Evolutionary conservation across 1,284 basidiomycete genomes (phyloP).

Genomic region (Rugiboletus extremiorientalis): DNA sequence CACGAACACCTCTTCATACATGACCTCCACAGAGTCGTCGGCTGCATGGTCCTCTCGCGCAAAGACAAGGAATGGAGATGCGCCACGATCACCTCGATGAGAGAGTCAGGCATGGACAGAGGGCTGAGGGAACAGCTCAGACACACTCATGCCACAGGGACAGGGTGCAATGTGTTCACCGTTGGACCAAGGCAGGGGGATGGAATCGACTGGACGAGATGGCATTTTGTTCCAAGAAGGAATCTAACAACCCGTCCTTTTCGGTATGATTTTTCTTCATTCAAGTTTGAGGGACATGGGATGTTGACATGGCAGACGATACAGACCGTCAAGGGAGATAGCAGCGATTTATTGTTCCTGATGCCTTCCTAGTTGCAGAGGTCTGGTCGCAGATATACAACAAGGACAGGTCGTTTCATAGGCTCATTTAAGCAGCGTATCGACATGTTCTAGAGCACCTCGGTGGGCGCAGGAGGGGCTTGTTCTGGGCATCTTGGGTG

Average conservation of each 20-base stretch:
- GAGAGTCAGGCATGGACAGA: conserved; percentile 22
- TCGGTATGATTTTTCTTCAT: not conserved
- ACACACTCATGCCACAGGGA: conserved; percentile 59
- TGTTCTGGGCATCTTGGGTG: conserved; percentile 5
- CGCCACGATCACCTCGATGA: conserved; percentile 51
- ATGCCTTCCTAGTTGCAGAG: conserved; percentile 62
- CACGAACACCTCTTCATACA: conserved; percentile 54
- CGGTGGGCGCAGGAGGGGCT: conserved; percentile 13
- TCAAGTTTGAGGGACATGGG: not conserved
- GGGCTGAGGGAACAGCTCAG: conserved; percentile 39
- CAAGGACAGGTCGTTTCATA: conserved; percentile 51
- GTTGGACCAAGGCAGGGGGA: conserved; percentile 75
- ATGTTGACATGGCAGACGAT: not conserved
- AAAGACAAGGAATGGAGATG: conserved; percentile 44
- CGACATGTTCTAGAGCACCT: conserved; percentile 47
- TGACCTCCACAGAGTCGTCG: conserved; percentile 67
- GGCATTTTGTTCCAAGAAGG: conserved; percentile 72
- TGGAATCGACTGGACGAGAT: conserved; percentile 67
- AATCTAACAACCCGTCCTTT: conserved; percentile 46
- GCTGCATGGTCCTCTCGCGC: conserved; percentile 63
- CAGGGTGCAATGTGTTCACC: conserved; percentile 50
- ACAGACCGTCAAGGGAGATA: conserved; percentile 47
- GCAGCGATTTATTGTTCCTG: conserved; percentile 60
- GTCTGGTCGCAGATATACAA: conserved; percentile 65
- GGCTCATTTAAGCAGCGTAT: conserved; percentile 67